Evolutionary conservation across 2,329 filamentous ascomycete genomes (phyloP).

Genomic region (Blastomyces gilchristii): DNA sequence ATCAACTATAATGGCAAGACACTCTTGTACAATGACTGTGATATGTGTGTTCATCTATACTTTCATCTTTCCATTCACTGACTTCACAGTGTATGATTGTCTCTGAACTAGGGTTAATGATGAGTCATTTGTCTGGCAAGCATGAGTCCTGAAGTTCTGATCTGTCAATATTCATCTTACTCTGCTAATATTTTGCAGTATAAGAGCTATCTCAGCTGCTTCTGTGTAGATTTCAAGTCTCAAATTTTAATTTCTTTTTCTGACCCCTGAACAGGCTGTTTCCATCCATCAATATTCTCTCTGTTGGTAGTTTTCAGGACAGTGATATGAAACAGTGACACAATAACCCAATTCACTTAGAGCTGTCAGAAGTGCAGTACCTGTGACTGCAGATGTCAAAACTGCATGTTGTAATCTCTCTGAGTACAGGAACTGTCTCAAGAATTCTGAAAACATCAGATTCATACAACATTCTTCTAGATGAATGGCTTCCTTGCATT

Average conservation of each 20-base stretch:
- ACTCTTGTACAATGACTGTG: not conserved
- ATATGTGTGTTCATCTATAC: constrained; percentile 3
- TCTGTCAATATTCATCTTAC: not conserved
- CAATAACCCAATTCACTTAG: constrained; percentile 5
- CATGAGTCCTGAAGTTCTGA: constrained; percentile 5
- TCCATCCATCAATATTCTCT: constrained; percentile 1
- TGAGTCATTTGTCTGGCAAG: constrained; percentile 7
- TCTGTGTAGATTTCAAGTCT: not conserved
- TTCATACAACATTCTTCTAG: not conserved
- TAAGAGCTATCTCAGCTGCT: constrained; percentile 6
- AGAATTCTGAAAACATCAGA: not conserved
- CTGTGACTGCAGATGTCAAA: not conserved
- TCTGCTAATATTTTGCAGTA: not conserved
- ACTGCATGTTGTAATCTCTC: not conserved
- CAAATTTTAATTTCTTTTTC: not conserved
- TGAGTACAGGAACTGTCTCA: not conserved
- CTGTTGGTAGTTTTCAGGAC: constrained; percentile 3
- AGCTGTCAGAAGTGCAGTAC: constrained; percentile 2
- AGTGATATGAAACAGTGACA: not conserved
- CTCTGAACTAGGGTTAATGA: not conserved
- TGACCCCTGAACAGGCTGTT: not conserved
- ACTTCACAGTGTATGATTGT: constrained; percentile 6
- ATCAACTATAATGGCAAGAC: constrained; percentile 9
- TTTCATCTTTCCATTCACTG: not conserved
- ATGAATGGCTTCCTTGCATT: not conserved